These are phyloP conservation scores for Candida gigantensis DNA, from an alignment of 1,139 yeast species.

Conservation along the genomic window DNA sequence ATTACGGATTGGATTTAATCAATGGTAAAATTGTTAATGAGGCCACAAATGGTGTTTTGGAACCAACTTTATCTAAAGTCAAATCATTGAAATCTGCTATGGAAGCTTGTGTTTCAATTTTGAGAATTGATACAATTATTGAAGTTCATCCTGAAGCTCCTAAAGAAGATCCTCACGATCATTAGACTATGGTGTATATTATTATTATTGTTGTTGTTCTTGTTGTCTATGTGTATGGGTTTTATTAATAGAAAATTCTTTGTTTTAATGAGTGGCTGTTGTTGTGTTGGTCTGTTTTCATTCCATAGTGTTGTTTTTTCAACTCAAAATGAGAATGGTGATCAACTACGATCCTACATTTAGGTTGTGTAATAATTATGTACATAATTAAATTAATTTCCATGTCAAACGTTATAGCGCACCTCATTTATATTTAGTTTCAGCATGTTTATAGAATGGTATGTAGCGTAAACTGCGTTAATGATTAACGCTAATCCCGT, in stretches of 20 bases:
- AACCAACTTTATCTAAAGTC: conserved; percentile 91
- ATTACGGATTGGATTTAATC: conserved; percentile 89
- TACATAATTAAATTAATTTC: no score
- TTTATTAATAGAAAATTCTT: background rate
- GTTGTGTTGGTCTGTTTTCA: background rate
- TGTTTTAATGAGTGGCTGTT: background rate
- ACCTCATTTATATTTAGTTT: no score
- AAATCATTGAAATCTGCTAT: conserved; percentile 92
- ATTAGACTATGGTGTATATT: conserved; percentile 27
- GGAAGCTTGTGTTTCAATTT: conserved; percentile 96
- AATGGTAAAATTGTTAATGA: conserved; percentile 92
- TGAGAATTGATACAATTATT: conserved; percentile 98
- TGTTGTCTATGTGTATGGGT: background rate
- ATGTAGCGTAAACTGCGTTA: no score
- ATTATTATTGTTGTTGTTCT: no score
- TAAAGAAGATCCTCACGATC: conserved; percentile 84
- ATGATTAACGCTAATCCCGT: no score
- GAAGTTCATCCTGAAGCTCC: conserved; percentile 96
- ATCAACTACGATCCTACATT: no score
- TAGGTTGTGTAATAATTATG: no score
- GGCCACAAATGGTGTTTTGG: conserved; percentile 81
- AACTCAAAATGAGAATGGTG: no score
- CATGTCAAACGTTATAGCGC: no score
- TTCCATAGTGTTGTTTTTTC: background rate
- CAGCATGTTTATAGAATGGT: no score